These are phyloP conservation scores for Crithidia bombi DNA, from an alignment of 208 protist species.

Conservation along the genomic window DNA sequence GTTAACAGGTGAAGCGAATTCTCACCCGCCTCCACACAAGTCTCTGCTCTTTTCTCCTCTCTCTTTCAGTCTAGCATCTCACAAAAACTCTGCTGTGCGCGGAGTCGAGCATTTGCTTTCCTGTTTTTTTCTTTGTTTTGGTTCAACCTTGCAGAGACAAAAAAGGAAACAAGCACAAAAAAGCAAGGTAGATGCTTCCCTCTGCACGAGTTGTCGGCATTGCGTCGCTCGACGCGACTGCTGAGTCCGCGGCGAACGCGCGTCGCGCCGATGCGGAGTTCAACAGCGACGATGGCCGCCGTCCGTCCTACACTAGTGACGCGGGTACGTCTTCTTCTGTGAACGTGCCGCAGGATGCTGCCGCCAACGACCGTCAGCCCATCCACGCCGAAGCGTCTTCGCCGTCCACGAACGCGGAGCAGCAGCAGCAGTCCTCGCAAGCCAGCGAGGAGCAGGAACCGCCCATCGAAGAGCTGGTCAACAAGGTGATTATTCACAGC, in stretches of 20 bases:
- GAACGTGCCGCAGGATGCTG: background rate
- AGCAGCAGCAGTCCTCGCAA: background rate
- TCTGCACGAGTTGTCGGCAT: background rate
- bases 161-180: background rate
- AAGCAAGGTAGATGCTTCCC: slow-evolving; percentile 3
- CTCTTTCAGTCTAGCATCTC: background rate
- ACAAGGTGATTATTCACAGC: slow-evolving; percentile 45
- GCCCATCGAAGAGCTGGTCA: slow-evolving; percentile 45
- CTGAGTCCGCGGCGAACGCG: background rate
- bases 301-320: background rate
- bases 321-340: background rate
- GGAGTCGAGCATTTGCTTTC: background rate
- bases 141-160: background rate
- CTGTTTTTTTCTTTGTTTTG: slow-evolving; percentile 17
- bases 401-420: background rate
- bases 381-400: background rate
- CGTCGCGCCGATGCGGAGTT: background rate
- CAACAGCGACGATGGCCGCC: background rate
- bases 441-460: slow-evolving; percentile 24
- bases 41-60: background rate
- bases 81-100: background rate
- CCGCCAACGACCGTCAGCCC: background rate
- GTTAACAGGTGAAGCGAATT: too few relatives aligned
- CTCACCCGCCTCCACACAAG: too few relatives aligned
- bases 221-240: background rate